These are phyloP conservation scores for Peronospora destructor DNA, from an alignment of 352 stramenopile species.

Conservation along the genomic window DNA sequence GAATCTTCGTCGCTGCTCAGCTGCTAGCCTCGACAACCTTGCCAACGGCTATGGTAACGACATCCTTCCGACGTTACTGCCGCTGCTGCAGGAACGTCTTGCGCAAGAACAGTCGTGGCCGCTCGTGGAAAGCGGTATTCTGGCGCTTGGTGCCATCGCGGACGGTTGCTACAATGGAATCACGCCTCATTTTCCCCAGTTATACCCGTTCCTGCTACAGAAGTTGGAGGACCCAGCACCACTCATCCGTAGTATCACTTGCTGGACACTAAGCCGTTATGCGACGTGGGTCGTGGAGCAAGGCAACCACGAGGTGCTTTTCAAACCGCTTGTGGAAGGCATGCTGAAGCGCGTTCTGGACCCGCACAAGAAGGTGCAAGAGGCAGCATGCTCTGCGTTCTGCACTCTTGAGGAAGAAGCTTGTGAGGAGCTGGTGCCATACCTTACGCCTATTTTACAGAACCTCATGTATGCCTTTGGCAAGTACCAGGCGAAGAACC, in stretches of 20 bases:
- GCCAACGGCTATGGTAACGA: conserved; percentile 88
- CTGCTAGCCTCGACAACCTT: conserved; percentile 92
- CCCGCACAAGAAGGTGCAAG: conserved; percentile 92
- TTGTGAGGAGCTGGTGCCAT: conserved; percentile 89
- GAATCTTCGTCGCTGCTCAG: conserved; percentile 92
- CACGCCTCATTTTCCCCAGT: conserved; percentile 82
- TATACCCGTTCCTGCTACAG: conserved; percentile 93
- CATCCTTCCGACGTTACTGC: conserved; percentile 90
- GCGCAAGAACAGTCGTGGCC: conserved; percentile 88
- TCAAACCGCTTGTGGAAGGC: conserved; percentile 74
- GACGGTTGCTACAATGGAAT: conserved; percentile 92
- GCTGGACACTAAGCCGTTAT: conserved; percentile 92
- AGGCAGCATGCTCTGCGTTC: conserved; percentile 91
- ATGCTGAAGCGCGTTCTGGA: conserved; percentile 88
- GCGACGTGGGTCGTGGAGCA: conserved; percentile 89
- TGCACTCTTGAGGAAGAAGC: conserved; percentile 92
- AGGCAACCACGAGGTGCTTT: conserved; percentile 69
- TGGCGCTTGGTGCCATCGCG: conserved; percentile 92
- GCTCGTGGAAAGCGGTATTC: conserved; percentile 92
- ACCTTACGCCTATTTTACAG: conserved; percentile 88
- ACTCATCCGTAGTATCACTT: conserved; percentile 91
- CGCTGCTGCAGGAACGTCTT: conserved; percentile 88
- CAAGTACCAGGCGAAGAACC: conserved; percentile 91
- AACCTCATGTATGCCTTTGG: conserved; percentile 90
- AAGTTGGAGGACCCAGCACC: conserved; percentile 86